Conservation (phyloP, 106 monocot species). For the Dendrobium chrysotoxum region DNA sequence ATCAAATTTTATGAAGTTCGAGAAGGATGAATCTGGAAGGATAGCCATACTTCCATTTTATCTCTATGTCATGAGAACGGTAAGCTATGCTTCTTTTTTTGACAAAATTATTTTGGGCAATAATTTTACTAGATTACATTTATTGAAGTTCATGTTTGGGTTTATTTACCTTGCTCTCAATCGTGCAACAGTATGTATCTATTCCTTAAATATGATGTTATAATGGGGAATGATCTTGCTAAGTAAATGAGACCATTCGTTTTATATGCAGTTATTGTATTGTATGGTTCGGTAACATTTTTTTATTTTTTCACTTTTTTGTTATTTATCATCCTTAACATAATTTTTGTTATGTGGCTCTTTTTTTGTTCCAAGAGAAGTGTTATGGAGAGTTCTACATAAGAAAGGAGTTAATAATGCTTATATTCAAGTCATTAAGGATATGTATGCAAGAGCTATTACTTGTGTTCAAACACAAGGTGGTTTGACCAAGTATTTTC, state of each 20-base stretch:
- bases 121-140: neutral
- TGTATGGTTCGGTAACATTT: neutral
- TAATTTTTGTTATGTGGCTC: neutral
- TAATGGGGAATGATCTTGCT: neutral
- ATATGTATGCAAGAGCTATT: too few relatives aligned
- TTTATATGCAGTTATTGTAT: neutral
- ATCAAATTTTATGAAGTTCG: constrained; percentile 99
- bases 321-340: neutral
- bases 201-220: neutral
- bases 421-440: too few relatives aligned
- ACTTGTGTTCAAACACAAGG: too few relatives aligned
- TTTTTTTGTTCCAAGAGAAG: neutral
- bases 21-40: constrained; percentile 99
- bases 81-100: constrained; percentile 20
- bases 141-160: neutral
- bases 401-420: too few relatives aligned
- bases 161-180: neutral
- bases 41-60: constrained; percentile 99
- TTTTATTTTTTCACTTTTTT: neutral
- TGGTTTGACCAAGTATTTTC: too few relatives aligned
- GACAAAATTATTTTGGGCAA: too few relatives aligned
- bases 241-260: neutral
- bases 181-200: neutral
- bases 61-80: constrained; percentile 99
- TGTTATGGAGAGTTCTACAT: neutral